These are phyloP conservation scores for Fusarium equiseti DNA, from an alignment of 2,329 filamentous ascomycete species.

Conservation along the genomic window DNA sequence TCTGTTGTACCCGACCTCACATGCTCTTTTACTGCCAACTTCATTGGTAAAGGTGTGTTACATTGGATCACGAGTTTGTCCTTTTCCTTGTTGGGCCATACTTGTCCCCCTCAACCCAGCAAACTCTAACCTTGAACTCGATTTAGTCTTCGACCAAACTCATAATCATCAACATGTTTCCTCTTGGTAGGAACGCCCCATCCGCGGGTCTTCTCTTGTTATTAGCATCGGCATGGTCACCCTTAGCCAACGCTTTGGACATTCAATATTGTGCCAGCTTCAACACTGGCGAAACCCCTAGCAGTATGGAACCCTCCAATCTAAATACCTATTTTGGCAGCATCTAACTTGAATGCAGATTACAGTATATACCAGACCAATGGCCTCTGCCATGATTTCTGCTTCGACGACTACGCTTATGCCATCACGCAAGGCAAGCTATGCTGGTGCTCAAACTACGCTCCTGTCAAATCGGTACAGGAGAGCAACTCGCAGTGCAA, in stretches of 20 bases:
- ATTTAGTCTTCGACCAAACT: constrained; percentile 29
- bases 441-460: constrained; percentile 82
- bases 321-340: neutral
- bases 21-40: constrained; percentile 23
- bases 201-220: constrained; percentile 43
- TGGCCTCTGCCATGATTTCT: constrained; percentile 74
- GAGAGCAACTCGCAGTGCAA: constrained; percentile 64
- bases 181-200: constrained; percentile 35
- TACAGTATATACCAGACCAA: constrained; percentile 73
- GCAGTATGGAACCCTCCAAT: constrained; percentile 47
- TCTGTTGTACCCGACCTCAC: constrained; percentile 38
- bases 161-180: constrained; percentile 40
- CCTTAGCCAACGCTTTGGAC: constrained; percentile 45
- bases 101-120: neutral
- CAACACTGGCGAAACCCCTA: constrained; percentile 52
- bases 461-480: constrained; percentile 62
- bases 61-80: constrained; percentile 7
- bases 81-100: neutral
- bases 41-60: constrained; percentile 44
- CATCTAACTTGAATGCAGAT: constrained; percentile 54
- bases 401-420: constrained; percentile 70
- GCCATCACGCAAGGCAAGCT: constrained; percentile 73
- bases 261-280: constrained; percentile 53
- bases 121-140: constrained; percentile 18
- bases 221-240: constrained; percentile 42